Evolutionary conservation across 2,329 filamentous ascomycete species (phyloP), one percentile per base, ranked within the genome.

Genomic region (Biscogniauxia mediterranea): DNA sequence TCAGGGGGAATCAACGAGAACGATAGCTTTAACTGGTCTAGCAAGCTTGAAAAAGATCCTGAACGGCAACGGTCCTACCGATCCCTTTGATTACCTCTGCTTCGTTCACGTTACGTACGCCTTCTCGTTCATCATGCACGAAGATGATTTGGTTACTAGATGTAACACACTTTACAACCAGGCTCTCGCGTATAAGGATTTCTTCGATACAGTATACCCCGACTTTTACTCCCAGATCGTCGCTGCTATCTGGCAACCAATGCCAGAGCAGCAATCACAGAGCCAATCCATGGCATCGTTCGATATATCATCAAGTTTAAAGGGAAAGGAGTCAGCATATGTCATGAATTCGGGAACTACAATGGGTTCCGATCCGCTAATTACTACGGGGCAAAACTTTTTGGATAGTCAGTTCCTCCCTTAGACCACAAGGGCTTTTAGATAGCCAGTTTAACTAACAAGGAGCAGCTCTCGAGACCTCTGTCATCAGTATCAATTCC

Each of bases 51-150:
- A 70, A 7, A 70, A 69, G 11, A 71, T 82, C 4, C 64, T 84
- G 0, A 70, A 75, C 21, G 79, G 78, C 2, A 67, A 67, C n/a
- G 70, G 72, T 6, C 70, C 74, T 0, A 68, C 71, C 2, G 76
- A 78, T 1, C 74, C 83, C 3, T 66, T 81, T 26, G 76, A 81
- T 26, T 76, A 78, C 2, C 67, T 85, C 1, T 85, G 81, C 67
- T 80, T 85, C 62, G 69, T 84, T 32, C 83, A 85, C 59, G 64
- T 85, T 20, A 73, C 81, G 23, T 84, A 83, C 64, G 79, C 81
- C 13, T 76, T 85, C 46, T 83, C 79, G 3, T 65, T 83, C 9
- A 74, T 81, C 15, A 67, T 82, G 5, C 76, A 82, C 58, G 79
- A 78, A 66, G 74, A 78, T 56, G 76, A 78, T 28, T 71, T 78